Conservation (phyloP, 108 stramenopile species). For the Cylindrotheca fusiformis region DNA sequence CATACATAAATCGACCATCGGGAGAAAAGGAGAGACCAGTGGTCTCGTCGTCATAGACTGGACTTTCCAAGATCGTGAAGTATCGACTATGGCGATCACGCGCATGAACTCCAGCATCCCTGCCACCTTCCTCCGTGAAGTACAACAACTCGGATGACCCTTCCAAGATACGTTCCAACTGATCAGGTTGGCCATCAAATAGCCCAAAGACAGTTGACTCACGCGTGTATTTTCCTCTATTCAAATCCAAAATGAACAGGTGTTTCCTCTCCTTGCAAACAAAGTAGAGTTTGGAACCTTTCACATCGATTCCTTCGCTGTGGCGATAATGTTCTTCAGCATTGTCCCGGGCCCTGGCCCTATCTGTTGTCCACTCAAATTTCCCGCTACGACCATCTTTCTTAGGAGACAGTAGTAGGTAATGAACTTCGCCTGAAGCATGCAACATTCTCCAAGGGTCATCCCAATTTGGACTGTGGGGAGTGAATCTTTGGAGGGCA, state of each 20-base stretch:
- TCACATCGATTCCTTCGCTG: slow-evolving; percentile 38
- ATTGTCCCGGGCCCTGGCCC: slow-evolving; percentile 17
- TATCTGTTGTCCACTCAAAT: slow-evolving; percentile 31
- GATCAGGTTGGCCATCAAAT: slow-evolving; percentile 45
- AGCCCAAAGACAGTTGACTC: slow-evolving; percentile 20
- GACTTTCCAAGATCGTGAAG: slow-evolving; percentile 38
- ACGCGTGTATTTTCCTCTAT: slow-evolving; percentile 20
- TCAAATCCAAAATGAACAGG: slow-evolving; percentile 43
- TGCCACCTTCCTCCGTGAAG: slow-evolving; percentile 52
- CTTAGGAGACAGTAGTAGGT: slow-evolving; percentile 30
- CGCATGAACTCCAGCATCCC: slow-evolving; percentile 41
- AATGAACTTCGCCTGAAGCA: slow-evolving; percentile 34
- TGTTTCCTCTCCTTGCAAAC: slow-evolving; percentile 31
- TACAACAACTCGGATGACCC: slow-evolving; percentile 35
- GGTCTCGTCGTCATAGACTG: slow-evolving; percentile 37
- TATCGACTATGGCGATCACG: slow-evolving; percentile 24
- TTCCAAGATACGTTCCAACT: slow-evolving; percentile 14
- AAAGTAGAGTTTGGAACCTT: slow-evolving; percentile 29
- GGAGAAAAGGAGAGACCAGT: slow-evolving; percentile 63
- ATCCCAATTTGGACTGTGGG: slow-evolving; percentile 17
- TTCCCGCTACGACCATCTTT: slow-evolving; percentile 19
- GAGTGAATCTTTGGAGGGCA: slow-evolving; percentile 40
- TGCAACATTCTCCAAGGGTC: slow-evolving; percentile 46
- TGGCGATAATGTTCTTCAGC: slow-evolving; percentile 31
- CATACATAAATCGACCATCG: slow-evolving; percentile 47